Evolutionary conservation across 805 yeast genomes (phyloP), one percentile per base, ranked within the genome.

Genomic region (Ogataea henricii): DNA sequence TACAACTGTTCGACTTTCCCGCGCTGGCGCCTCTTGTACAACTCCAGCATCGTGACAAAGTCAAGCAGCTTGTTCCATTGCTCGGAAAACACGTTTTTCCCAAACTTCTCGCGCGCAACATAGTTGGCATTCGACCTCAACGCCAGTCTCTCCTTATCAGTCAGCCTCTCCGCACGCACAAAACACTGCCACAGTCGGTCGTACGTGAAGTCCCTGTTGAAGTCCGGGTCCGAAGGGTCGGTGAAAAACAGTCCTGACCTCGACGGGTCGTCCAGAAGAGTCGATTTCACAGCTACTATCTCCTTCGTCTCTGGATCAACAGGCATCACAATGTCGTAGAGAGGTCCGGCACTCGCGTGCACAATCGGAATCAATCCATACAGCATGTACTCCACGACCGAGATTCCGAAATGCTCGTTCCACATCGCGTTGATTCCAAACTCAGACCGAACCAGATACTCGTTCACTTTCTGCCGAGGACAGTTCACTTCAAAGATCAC

Each of bases 331-430:
- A 94, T 94, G 66, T 94, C 99, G 47, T 83, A 70, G 35, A 79
- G 74, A 8, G 99, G 99, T 1, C 99, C 99, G 0, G 97, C 99
- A 45, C 96, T 86, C 3, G 95, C 95, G 67, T 95, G 98, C 3
- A 83, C 94, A 2, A 94, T 70, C 1, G 99, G 97, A 14, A 94
- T 80, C 22, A 86, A 76, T 0, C 97, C 98, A 46, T 87, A 78
- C 1, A 92, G 84, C 70, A 87, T 73, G 63, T 90, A 89, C 66
- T 94, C 99, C 6, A 94, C 99, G 4, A 94, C 92, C 1, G 96
- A 92, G 59, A 94, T 94, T 16, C 99, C 99, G 66, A 94, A 94
- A 70, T 94, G 99, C 71, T 94, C 99, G 68, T 94, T 94, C 99
- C 99, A 94, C 99, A 94, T 94, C 25, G 96, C 90, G 60, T 94